Conservation (phyloP, 1,284 basidiomycete genomes). For the Rhodotorula sp. region DNA sequence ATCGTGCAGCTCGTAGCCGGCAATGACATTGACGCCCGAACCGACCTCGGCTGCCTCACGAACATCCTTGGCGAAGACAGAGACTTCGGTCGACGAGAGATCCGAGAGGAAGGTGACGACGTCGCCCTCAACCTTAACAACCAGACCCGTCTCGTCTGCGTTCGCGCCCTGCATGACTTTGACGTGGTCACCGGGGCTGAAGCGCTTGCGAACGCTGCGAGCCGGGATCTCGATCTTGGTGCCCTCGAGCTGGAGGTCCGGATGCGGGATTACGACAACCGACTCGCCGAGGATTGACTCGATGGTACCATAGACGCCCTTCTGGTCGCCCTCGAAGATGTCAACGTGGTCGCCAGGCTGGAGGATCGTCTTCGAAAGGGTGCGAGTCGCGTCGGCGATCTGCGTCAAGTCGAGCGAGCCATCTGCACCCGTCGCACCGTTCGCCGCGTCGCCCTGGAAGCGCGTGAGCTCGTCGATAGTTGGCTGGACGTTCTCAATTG, state of each 20-base stretch:
- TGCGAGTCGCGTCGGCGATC: slow-evolving; percentile 82
- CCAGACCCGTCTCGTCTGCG: slow-evolving; percentile 90
- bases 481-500: slow-evolving; percentile 86
- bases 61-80: slow-evolving; percentile 95
- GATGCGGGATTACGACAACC: slow-evolving; percentile 76
- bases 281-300: slow-evolving; percentile 85
- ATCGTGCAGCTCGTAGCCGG: slow-evolving; percentile 93
- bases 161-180: slow-evolving; percentile 97
- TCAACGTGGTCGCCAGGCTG: slow-evolving; percentile 97
- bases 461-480: slow-evolving; percentile 93
- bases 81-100: slow-evolving; percentile 92
- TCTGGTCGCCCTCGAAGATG: slow-evolving; percentile 94
- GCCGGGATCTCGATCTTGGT: slow-evolving; percentile 84
- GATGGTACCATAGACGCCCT: slow-evolving; percentile 87
- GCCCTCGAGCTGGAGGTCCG: slow-evolving; percentile 78
- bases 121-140: slow-evolving; percentile 73
- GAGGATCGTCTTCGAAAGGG: slow-evolving; percentile 81
- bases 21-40: slow-evolving; percentile 79
- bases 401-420: slow-evolving; percentile 58
- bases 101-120: slow-evolving; percentile 97
- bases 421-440: slow-evolving; percentile 15
- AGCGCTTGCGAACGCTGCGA: slow-evolving; percentile 85
- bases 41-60: slow-evolving; percentile 96
- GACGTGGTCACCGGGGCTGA: slow-evolving; percentile 96
- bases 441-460: slow-evolving; percentile 56